phyloP scores from a whole-genome alignment of 2,329 filamentous ascomycete species.

The Knufia fluminis region DNA sequence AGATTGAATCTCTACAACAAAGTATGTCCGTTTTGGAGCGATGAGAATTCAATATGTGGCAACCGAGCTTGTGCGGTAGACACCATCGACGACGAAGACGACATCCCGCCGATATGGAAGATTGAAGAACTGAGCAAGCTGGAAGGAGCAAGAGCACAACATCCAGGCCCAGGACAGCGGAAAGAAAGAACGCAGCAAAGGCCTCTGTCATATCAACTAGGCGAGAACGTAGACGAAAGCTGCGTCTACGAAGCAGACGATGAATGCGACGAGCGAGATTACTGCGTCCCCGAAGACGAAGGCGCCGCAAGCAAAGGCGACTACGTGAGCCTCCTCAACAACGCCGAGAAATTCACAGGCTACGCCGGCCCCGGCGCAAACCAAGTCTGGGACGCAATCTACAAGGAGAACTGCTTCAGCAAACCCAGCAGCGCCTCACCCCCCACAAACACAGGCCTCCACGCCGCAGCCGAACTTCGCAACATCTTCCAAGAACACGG shows the following conservation, averaged over 20 bases:
- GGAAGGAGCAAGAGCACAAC: conserved; percentile 79
- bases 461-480: conserved; percentile 53
- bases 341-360: conserved; percentile 91
- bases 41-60: conserved; percentile 86
- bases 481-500: conserved; percentile 46
- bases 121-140: conserved; percentile 86
- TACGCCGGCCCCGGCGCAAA: conserved; percentile 76
- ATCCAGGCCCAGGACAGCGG: conserved; percentile 69
- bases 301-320: conserved; percentile 78
- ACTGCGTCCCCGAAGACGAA: conserved; percentile 93
- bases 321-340: conserved; percentile 88
- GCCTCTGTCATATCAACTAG: conserved; percentile 73
- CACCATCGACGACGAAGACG: conserved; percentile 88
- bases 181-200: conserved; percentile 56
- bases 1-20: conserved; percentile 91
- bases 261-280: conserved; percentile 92
- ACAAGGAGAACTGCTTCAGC: conserved; percentile 90
- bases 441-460: conserved; percentile 21
- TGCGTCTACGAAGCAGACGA: conserved; percentile 97
- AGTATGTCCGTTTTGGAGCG: conserved; percentile 90
- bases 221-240: conserved; percentile 82
- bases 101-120: conserved; percentile 85
- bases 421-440: conserved; percentile 26
- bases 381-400: conserved; percentile 94
- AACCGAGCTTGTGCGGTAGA: conserved; percentile 95